Conservation (phyloP, 306 rosid genomes). For the Sesbania bispinosa region DNA sequence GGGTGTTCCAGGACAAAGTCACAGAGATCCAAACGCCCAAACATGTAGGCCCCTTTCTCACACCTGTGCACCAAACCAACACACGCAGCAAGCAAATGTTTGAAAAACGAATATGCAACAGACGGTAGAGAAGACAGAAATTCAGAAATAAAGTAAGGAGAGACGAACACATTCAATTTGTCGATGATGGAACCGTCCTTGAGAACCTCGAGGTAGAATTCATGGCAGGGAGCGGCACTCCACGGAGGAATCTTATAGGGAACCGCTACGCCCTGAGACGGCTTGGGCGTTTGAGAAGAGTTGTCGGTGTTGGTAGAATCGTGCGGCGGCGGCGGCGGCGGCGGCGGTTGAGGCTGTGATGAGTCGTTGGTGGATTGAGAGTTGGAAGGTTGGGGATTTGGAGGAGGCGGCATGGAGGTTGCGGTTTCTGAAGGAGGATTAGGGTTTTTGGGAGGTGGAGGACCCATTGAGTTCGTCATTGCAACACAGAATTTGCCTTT, state of each 20-base stretch:
- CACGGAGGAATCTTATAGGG: conserved; percentile 86
- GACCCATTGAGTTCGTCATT: conserved; percentile 62
- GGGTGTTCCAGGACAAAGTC: conserved; percentile 89
- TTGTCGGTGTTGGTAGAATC: conserved; percentile 8
- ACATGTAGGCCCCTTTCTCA: conserved; percentile 93
- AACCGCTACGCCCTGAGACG: conserved; percentile 35
- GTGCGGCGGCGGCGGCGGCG: background rate
- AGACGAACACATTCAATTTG: conserved; percentile 45
- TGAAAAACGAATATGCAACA: background rate
- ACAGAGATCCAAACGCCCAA: conserved; percentile 87
- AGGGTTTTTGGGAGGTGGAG: conserved; percentile 59
- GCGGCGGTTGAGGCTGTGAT: conserved; percentile 7
- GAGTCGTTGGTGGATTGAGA: conserved; percentile 4
- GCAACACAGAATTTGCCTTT: too few species aligned
- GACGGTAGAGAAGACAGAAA: too few species aligned
- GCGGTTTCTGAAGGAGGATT: conserved; percentile 26
- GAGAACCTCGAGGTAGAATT: conserved; percentile 78
- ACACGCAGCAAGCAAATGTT: background rate
- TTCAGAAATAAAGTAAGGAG: background rate
- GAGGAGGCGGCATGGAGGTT: conserved; percentile 42
- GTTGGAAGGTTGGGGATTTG: conserved; percentile 13
- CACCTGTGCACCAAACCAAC: conserved; percentile 31
- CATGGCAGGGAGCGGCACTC: conserved; percentile 73
- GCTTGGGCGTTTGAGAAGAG: background rate
- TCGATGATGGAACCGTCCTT: conserved; percentile 79